A percentile compares a stretch with the other conserved stretches of the same genome.
These are phyloP conservation scores for Lactarius hatsudake DNA, from an alignment of 768 basidiomycete species.

Conservation along the genomic window DNA sequence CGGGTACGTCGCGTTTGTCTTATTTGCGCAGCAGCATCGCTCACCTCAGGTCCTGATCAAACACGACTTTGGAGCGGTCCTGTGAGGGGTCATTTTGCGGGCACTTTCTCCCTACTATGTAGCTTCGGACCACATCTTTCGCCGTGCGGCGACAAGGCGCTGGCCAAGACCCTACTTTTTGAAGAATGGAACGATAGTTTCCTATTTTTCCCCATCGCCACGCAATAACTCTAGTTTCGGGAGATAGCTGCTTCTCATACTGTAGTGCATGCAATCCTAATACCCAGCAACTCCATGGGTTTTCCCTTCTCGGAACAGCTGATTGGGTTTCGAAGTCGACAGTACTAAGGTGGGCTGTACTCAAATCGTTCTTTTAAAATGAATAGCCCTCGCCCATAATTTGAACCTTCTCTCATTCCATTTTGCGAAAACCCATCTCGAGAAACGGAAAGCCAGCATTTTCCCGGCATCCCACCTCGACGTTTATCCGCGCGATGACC, in stretches of 20 bases:
- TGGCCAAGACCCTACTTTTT: background rate
- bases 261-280: background rate
- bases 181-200: background rate
- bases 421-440: background rate
- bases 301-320: background rate
- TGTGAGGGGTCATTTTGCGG: background rate
- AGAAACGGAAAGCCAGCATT: background rate
- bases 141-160: background rate
- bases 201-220: background rate
- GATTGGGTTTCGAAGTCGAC: constrained; percentile 1
- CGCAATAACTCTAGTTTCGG: background rate
- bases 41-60: background rate
- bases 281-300: background rate
- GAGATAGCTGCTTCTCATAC: background rate
- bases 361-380: background rate
- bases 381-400: background rate
- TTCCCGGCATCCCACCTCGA: background rate
- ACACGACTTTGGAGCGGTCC: background rate
- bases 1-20: background rate
- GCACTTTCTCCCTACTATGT: background rate
- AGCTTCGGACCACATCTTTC: background rate
- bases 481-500: background rate
- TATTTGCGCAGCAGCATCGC: background rate
- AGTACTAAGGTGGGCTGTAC: background rate
- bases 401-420: background rate